phyloP scores from a whole-genome alignment of 2,329 filamentous ascomycete species.

The Oidium heveae region DNA sequence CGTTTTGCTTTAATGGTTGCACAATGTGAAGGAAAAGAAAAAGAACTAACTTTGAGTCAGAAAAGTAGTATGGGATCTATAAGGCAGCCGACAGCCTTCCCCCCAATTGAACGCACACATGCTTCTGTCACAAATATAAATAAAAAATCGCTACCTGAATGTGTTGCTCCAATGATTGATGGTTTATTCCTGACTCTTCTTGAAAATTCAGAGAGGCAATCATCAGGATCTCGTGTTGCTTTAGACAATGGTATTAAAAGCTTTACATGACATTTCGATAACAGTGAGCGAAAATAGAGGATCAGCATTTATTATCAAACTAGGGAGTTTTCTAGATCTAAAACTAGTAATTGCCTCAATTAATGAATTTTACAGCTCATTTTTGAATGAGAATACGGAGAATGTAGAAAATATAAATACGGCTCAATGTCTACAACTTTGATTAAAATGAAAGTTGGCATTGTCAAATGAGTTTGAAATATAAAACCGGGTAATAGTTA shows the following conservation, averaged over 20 bases:
- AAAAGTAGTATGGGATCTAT: constrained; percentile 3
- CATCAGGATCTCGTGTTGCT: constrained; percentile 3
- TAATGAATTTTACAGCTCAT: no score
- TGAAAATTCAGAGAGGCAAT: constrained; percentile 6
- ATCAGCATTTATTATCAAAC: no score
- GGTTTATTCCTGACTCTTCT: constrained; percentile 10
- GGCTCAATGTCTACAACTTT: no score
- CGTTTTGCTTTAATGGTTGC: constrained; percentile 8
- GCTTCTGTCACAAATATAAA: constrained; percentile 8
- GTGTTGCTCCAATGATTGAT: constrained; percentile 8
- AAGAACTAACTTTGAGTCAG: not conserved
- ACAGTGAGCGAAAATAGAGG: no score
- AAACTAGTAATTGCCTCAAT: no score
- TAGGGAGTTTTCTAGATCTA: no score
- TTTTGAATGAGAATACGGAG: no score
- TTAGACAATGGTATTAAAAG: constrained; percentile 7
- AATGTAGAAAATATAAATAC: no score
- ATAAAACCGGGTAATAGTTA: no score
- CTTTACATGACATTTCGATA: no score
- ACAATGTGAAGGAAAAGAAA: not conserved
- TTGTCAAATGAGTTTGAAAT: no score
- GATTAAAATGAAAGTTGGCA: no score
- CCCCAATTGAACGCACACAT: constrained; percentile 2
- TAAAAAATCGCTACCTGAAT: constrained; percentile 7
- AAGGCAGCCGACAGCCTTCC: constrained; percentile 5